Evolutionary conservation across 768 basidiomycete species (phyloP).

Genomic region (Suillus tomentosus): DNA sequence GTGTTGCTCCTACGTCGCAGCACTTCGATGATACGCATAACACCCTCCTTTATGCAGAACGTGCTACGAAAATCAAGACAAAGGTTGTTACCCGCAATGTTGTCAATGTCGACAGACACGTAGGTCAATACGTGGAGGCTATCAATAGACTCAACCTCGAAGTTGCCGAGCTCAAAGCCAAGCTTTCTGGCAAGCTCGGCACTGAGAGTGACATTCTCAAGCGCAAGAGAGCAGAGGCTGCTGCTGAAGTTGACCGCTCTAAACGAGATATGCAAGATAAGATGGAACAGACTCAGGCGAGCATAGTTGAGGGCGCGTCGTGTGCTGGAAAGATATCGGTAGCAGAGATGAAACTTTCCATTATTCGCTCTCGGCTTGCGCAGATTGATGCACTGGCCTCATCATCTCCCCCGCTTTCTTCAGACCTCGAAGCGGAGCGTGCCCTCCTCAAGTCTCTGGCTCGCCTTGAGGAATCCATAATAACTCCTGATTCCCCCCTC

Average conservation of each 20-base stretch:
- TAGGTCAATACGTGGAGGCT: conserved; percentile 93
- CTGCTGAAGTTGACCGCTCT: conserved; percentile 71
- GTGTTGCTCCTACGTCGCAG: conserved; percentile 89
- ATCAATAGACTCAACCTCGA: conserved; percentile 87
- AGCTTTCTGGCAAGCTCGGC: conserved; percentile 70
- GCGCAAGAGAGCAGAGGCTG: conserved; percentile 72
- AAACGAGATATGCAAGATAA: conserved; percentile 72
- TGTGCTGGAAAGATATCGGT: conserved; percentile 72
- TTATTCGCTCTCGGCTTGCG: conserved; percentile 61
- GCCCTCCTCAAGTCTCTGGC: conserved; percentile 68
- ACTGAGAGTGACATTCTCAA: conserved; percentile 63
- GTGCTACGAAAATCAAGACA: conserved; percentile 98
- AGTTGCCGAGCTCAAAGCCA: conserved; percentile 84
- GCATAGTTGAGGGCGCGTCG: conserved; percentile 74
- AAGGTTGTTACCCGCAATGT: conserved; percentile 95
- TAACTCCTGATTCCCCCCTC: conserved; percentile 60
- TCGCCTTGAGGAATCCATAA: conserved; percentile 66
- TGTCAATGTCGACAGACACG: conserved; percentile 92
- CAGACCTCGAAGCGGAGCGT: conserved; percentile 74
- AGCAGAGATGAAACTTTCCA: conserved; percentile 66
- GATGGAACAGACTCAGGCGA: conserved; percentile 67
- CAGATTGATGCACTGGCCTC: conserved; percentile 51
- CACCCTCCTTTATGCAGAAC: conserved; percentile 95
- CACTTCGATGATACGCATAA: conserved; percentile 99
- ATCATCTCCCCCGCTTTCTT: conserved; percentile 40